Evolutionary conservation across 2,329 filamentous ascomycete species (phyloP).

Genomic region (Colletotrichum nymphaeae): DNA sequence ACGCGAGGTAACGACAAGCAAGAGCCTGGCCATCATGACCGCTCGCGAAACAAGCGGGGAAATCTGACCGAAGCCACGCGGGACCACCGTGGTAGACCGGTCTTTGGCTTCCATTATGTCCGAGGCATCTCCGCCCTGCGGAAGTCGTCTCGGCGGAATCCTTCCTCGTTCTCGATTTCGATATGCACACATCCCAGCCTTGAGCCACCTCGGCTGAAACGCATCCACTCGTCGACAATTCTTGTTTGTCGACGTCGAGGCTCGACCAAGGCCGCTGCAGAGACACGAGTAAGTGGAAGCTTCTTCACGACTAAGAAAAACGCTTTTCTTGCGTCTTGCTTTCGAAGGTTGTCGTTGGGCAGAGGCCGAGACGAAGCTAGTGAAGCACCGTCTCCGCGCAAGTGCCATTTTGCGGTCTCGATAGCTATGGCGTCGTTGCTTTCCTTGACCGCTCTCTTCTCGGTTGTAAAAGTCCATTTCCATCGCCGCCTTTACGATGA

Average conservation of each 20-base stretch:
- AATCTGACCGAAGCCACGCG: conserved; percentile 1
- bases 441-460: background rate
- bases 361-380: conserved; percentile 31
- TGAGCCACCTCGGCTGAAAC: conserved; percentile 22
- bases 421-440: background rate
- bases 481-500: conserved; percentile 15
- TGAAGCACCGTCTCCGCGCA: conserved; percentile 14
- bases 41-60: conserved; percentile 25
- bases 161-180: background rate
- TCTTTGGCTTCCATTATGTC: background rate
- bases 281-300: conserved; percentile 29
- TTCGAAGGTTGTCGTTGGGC: background rate
- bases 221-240: conserved; percentile 6
- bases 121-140: background rate
- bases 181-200: conserved; percentile 14
- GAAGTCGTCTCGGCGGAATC: background rate
- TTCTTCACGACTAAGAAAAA: background rate
- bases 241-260: background rate
- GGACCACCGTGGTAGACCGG: background rate
- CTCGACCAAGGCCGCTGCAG: conserved; percentile 1
- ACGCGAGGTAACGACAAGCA: conserved; percentile 5
- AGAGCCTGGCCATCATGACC: conserved; percentile 13
- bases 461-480: conserved; percentile 5
- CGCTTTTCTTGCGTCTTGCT: background rate
- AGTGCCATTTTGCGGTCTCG: conserved; percentile 31